A percentile compares a stretch with the other conserved stretches of the same genome.
These are phyloP conservation scores for Eucalyptus sp. DNA, from an alignment of 345 rosid genomes.

Conservation along the genomic window DNA sequence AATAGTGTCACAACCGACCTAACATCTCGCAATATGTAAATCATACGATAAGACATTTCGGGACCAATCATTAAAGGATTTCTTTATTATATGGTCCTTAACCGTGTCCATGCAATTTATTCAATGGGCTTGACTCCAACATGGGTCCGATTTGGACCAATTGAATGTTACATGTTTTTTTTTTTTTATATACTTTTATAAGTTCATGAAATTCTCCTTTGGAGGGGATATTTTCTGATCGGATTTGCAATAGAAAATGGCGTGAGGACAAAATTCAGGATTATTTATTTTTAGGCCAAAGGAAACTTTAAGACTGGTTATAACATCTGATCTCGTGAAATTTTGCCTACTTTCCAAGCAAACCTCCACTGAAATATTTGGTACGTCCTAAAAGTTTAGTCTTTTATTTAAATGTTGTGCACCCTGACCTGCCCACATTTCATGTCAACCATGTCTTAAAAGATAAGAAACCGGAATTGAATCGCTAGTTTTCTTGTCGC, in stretches of 20 bases:
- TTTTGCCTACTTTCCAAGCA: not conserved
- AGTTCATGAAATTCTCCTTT: not conserved
- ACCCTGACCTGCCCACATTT: not conserved
- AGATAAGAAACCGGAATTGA: not conserved
- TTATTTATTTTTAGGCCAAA: not conserved
- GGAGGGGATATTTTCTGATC: not conserved
- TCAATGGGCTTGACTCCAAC: not conserved
- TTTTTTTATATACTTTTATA: not conserved
- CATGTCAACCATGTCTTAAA: not conserved
- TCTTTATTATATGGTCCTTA: not conserved
- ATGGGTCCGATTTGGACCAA: not conserved
- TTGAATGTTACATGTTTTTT: not conserved
- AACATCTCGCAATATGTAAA: accelerated
- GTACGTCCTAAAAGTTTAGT: not conserved
- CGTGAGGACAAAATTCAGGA: not conserved
- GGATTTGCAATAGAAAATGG: not conserved
- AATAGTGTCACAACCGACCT: not conserved
- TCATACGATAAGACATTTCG: not conserved
- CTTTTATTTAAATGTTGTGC: not conserved
- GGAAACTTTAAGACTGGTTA: not conserved
- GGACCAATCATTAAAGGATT: not conserved
- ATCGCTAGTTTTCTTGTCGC: not conserved
- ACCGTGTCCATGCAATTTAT: not conserved
- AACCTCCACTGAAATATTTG: not conserved
- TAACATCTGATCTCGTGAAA: not conserved